A percentile compares a stretch with the other conserved stretches of the same genome.
These are phyloP conservation scores for Phytophthora constricta DNA, from an alignment of 352 stramenopile genomes.

Conservation along the genomic window DNA sequence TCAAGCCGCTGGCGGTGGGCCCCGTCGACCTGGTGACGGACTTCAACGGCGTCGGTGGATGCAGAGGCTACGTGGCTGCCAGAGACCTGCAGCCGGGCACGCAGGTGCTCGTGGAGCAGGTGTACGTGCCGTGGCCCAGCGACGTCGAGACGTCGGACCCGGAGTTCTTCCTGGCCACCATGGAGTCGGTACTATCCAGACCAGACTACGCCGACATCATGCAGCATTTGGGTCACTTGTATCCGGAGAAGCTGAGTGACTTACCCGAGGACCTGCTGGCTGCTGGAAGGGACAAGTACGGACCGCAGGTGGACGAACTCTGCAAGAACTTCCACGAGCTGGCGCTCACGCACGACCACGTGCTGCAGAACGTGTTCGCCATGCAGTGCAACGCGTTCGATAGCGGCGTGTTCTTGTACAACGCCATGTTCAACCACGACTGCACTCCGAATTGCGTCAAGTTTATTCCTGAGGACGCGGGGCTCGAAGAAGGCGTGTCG, in stretches of 20 bases:
- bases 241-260: conserved; percentile 85
- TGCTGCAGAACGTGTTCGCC: conserved; percentile 89
- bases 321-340: conserved; percentile 54
- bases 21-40: conserved; percentile 75
- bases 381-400: conserved; percentile 96
- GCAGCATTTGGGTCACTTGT: conserved; percentile 81
- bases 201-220: conserved; percentile 76
- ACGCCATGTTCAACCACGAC: conserved; percentile 95
- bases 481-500: conserved; percentile 68
- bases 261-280: conserved; percentile 60
- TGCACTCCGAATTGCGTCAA: conserved; percentile 96
- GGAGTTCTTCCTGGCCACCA: conserved; percentile 89
- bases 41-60: conserved; percentile 70
- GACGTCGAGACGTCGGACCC: conserved; percentile 82
- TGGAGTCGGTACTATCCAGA: conserved; percentile 82
- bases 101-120: conserved; percentile 89
- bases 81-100: conserved; percentile 86
- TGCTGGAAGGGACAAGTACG: conserved; percentile 67
- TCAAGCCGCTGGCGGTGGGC: conserved; percentile 81
- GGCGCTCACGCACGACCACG: conserved; percentile 62
- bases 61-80: conserved; percentile 89
- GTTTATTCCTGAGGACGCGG: conserved; percentile 71
- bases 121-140: conserved; percentile 90
- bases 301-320: conserved; percentile 58
- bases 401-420: conserved; percentile 93